Conservation (phyloP, 176 grass and related monocot genomes). For the Oropetium thomaeum region DNA sequence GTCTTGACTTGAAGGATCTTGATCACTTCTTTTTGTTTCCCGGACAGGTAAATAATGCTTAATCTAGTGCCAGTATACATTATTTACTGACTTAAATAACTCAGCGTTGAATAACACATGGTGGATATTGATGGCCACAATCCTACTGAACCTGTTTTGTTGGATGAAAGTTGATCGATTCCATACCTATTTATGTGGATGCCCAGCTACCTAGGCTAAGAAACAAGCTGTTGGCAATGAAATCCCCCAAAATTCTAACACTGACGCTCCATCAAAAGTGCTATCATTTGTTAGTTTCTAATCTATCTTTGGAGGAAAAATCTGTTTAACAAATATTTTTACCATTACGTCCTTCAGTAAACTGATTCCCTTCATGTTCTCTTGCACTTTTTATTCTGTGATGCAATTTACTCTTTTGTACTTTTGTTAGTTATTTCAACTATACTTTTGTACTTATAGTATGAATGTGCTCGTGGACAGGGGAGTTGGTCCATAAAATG, state of each 20-base stretch:
- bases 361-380: neutral
- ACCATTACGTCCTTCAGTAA: neutral
- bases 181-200: conserved; percentile 50
- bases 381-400: neutral
- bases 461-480: neutral
- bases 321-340: neutral
- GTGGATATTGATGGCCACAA: conserved; percentile 86
- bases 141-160: conserved; percentile 86
- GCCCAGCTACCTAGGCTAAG: conserved; percentile 61
- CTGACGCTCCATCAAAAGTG: conserved; percentile 37
- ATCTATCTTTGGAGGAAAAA: conserved; percentile 8
- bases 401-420: neutral
- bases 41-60: conserved; percentile 59
- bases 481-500: neutral
- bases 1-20: conserved; percentile 77
- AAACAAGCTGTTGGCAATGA: conserved; percentile 59
- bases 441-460: conserved; percentile 9
- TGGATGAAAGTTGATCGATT: conserved; percentile 75
- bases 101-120: conserved; percentile 45
- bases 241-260: conserved; percentile 34
- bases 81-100: conserved; percentile 29
- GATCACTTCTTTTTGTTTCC: conserved; percentile 83
- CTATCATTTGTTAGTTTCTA: conserved; percentile 59
- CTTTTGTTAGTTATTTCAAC: neutral
- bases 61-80: neutral